phyloP scores from a whole-genome alignment of 75 land plant species.

The Selaginella moellendorffii region DNA sequence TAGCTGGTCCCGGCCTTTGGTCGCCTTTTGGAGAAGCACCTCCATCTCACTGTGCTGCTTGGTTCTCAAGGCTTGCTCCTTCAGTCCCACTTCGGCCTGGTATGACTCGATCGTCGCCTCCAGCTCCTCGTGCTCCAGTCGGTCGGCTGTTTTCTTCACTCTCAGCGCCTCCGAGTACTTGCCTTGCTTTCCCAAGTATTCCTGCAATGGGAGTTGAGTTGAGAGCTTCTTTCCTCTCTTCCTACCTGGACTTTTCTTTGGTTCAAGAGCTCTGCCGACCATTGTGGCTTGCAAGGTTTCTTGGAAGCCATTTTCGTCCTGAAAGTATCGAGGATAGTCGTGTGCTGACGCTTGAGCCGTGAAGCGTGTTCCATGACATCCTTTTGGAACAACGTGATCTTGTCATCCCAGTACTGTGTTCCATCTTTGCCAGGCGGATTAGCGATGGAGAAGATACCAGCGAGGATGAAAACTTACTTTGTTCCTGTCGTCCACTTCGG shows the following conservation, averaged over 20 bases:
- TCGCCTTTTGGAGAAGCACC: conserved; percentile 28
- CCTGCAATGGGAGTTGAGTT: conserved; percentile 8
- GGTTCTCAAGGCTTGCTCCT: conserved; percentile 26
- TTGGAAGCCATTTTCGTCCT: conserved; percentile 11
- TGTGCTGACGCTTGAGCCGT: conserved; percentile 11
- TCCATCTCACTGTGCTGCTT: conserved; percentile 33
- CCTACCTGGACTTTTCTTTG: conserved; percentile 15
- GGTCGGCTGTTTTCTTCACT: conserved; percentile 22
- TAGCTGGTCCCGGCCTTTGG: conserved; percentile 30
- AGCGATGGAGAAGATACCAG: not conserved
- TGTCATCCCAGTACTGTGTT: conserved; percentile 13
- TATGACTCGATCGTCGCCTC: conserved; percentile 27
- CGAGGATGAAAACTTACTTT: not conserved
- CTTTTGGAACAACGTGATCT: conserved; percentile 8
- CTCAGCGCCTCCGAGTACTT: conserved; percentile 28
- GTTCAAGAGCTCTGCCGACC: conserved; percentile 10
- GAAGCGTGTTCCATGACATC: conserved; percentile 13
- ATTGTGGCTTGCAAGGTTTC: conserved; percentile 10
- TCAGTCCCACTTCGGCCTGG: conserved; percentile 18
- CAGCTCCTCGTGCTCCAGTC: conserved; percentile 28
- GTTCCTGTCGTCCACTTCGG: conserved; percentile 9
- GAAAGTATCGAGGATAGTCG: not conserved
- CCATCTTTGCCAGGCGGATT: too few relatives aligned
- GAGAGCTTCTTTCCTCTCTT: too few relatives aligned
- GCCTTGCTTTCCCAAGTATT: conserved; percentile 26